Conservation (phyloP, 306 rosid species). For the Pyrus bretschneideri region DNA sequence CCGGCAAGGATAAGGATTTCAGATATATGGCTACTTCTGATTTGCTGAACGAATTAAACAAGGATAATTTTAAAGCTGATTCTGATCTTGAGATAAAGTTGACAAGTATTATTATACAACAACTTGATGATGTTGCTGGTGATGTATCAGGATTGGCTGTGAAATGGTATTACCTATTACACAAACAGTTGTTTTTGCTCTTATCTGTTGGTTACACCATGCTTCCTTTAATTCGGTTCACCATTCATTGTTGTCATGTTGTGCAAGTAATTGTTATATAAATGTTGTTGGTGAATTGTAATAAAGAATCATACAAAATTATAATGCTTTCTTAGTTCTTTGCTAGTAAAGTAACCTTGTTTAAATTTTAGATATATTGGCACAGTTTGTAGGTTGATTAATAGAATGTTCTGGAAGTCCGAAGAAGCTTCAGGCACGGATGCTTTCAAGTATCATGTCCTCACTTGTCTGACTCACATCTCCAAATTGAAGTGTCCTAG, state of each 20-base stretch:
- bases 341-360: background rate
- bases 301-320: background rate
- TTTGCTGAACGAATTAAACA: slow-evolving; percentile 70
- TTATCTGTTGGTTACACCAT: background rate
- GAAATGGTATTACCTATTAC: slow-evolving; percentile 51
- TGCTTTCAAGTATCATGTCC: background rate
- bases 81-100: slow-evolving; percentile 65
- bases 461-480: background rate
- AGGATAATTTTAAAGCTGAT: slow-evolving; percentile 64
- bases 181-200: background rate
- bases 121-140: slow-evolving; percentile 91
- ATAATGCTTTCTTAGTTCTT: background rate
- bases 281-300: background rate
- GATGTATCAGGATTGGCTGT: slow-evolving; percentile 94
- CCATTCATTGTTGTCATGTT: background rate
- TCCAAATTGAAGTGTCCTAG: background rate
- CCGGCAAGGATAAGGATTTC: slow-evolving; percentile 91
- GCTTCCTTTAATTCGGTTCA: background rate
- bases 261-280: background rate
- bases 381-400: background rate
- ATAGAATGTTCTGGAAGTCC: background rate
- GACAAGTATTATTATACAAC: slow-evolving; percentile 72
- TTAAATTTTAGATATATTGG: background rate
- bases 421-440: background rate
- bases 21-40: slow-evolving; percentile 97